Base-by-base conservation (phyloP, 2,329 filamentous ascomycete species). In the Trichoderma sp. region DNA sequence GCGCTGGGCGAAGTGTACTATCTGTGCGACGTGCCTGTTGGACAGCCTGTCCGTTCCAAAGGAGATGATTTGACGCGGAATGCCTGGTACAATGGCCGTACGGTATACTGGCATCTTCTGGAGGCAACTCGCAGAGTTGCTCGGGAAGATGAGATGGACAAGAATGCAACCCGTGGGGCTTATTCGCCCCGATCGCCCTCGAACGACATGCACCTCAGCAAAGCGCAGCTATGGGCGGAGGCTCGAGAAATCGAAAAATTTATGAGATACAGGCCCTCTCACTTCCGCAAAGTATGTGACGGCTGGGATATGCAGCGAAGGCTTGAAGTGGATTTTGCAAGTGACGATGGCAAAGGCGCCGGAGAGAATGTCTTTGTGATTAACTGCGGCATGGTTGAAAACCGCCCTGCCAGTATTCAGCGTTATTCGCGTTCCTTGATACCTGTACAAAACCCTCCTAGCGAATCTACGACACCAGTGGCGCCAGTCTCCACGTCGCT, bases 1-100 rank as follows among this genome's bases (percentile, higher is more conserved):
- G 95, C 96, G 0, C 83, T 99, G 10, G 96, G 96, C 1, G 96
- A 99, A 78, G 83, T 97, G 0, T 98, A 91, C 78, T 97, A 95
- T 74, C 83, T 98, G 1, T 91, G 87, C 1, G 89, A 92, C 60
- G 84, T 90, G 7, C 93, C 93, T 0, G 84, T 85, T 43, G 82
- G 86, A 24, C 83, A 86, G 8, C 74, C 83, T 5, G 82, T 83
- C 37, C 84, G 85, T 68, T 79, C 79, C 43, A 85, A 81, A 71
- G 78, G 81, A 3, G 83, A 90, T 43, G 85, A 91, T 68, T 76
- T 85, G 19, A 87, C 91, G 70, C 88, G 86, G 71, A 82, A 89
- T 71, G 92, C 93, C 16, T 97, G 95, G 95, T 84, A 88, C 70
- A 89, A 92, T 35, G 95, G 93, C 8, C 88, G 93, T 49, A 90